Conservation (phyloP, 2,329 filamentous ascomycete species). For the Leptodontidium sp. region DNA sequence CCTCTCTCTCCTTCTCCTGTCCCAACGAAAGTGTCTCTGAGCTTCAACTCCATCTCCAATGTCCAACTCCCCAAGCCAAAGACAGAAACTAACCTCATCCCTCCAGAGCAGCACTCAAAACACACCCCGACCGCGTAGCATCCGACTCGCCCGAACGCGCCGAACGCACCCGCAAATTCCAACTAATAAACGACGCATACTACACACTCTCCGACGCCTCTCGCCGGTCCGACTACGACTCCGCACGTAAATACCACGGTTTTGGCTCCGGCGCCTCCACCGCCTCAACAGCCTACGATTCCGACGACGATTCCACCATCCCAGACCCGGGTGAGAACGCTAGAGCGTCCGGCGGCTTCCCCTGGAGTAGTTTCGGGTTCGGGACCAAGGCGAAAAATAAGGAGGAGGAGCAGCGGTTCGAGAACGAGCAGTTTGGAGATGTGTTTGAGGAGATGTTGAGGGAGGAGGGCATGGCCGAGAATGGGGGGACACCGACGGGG, state of each 20-base stretch:
- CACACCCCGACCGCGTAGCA: conserved; percentile 91
- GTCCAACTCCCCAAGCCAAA: not conserved
- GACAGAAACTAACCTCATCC: conserved; percentile 19
- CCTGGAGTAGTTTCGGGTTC: conserved; percentile 77
- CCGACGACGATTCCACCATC: conserved; percentile 52
- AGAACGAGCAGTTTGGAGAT: conserved; percentile 85
- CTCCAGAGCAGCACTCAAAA: conserved; percentile 82
- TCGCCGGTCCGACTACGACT: conserved; percentile 85
- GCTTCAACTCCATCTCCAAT: not conserved
- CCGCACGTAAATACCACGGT: conserved; percentile 69
- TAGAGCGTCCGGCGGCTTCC: conserved; percentile 61
- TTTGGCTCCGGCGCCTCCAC: conserved; percentile 52
- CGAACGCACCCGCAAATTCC: conserved; percentile 85
- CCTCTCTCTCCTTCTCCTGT: not conserved
- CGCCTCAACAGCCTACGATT: conserved; percentile 53
- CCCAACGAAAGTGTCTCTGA: too few species aligned
- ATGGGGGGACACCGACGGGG: conserved; percentile 66
- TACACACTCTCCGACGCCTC: conserved; percentile 84
- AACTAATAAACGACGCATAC: conserved; percentile 92
- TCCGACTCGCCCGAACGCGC: conserved; percentile 83
- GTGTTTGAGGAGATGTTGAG: conserved; percentile 91
- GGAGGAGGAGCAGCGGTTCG: conserved; percentile 65
- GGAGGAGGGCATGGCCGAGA: conserved; percentile 83
- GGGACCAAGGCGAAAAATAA: conserved; percentile 51
- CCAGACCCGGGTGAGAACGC: conserved; percentile 51